Evolutionary conservation across 306 rosid genomes (phyloP), one percentile per base, ranked within the genome.

Genomic region (Castanospermum australe): DNA sequence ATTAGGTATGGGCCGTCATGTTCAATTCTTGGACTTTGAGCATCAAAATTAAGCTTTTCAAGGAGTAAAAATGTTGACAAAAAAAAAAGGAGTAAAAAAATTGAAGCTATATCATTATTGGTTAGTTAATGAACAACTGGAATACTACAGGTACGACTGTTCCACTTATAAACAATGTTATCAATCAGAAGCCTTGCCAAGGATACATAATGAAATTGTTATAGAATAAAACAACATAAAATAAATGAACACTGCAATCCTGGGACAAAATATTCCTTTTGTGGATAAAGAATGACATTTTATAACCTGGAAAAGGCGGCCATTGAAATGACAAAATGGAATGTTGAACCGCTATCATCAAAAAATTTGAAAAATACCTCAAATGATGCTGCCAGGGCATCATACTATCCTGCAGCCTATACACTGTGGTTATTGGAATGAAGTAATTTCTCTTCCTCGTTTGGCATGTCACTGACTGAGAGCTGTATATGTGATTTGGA

Each of bases 361-460:
- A 28, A 56, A 55, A 28, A 24, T 9, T 42, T 57, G 56, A 57
- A n/a, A 57, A 56, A 84, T 52, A 63, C 35, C 74, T 35, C 7
- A 30, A n/a, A 42, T 22, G 38, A 57, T 15, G 42, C 57, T 59
- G 17, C 44, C 15, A 56, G 8, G 70, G 77, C 70, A 78, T 81
- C 81, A 80, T 36, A 57, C 62, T 28, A 75, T 64, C 73, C 15
- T 20, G 38, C 35, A 22, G 86, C 14, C 90, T 91, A 93, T 87
- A 89, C 93, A 87, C 42, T 86, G 86, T 88, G 87, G 77, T 83
- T 81, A 68, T 18, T 67, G 18, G 97, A 85, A 76, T 13, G 80
- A 63, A 96, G 97, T 63, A 96, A 84, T 51, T 88, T 81, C 66
- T 89, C 93, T 79, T 91, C 96, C 80, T 90, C 97, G 0, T 60